These are phyloP conservation scores for Cocos nucifera DNA, from an alignment of 176 grass and related monocot species.

Conservation along the genomic window DNA sequence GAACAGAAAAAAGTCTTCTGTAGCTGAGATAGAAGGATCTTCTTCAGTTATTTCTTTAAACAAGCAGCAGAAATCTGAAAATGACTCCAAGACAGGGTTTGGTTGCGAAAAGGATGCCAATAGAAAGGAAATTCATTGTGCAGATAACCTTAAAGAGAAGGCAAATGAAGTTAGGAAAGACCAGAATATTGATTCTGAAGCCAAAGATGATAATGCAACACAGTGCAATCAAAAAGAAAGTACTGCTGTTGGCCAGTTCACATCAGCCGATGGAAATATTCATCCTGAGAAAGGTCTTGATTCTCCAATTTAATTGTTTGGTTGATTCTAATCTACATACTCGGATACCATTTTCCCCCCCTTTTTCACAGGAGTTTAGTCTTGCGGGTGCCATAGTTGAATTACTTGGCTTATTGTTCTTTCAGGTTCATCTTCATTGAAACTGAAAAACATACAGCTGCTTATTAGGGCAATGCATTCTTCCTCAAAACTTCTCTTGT, in stretches of 20 bases:
- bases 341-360: too few species aligned
- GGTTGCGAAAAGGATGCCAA: slow-evolving; percentile 1
- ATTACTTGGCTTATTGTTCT: background rate
- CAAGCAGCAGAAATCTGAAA: too few species aligned
- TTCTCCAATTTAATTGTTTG: too few species aligned
- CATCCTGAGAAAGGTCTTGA: too few species aligned
- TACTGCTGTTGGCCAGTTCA: slow-evolving; percentile 34
- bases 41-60: too few species aligned
- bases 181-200: slow-evolving; percentile 4
- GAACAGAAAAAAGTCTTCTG: too few species aligned
- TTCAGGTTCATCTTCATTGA: slow-evolving; percentile 29
- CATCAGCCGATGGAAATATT: slow-evolving; percentile 9
- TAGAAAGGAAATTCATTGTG: slow-evolving; percentile 17
- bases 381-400: too few species aligned
- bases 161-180: slow-evolving; percentile 7
- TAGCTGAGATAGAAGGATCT: too few species aligned
- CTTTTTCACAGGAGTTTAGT: too few species aligned
- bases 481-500: slow-evolving; percentile 22
- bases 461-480: slow-evolving; percentile 28
- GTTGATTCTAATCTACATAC: too few species aligned
- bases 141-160: background rate
- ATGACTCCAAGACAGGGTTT: too few species aligned
- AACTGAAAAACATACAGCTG: slow-evolving; percentile 8
- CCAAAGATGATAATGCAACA: slow-evolving; percentile 19
- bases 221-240: slow-evolving; percentile 25